Conservation (phyloP, 345 rosid genomes). For the Capsella bursapastoris region DNA sequence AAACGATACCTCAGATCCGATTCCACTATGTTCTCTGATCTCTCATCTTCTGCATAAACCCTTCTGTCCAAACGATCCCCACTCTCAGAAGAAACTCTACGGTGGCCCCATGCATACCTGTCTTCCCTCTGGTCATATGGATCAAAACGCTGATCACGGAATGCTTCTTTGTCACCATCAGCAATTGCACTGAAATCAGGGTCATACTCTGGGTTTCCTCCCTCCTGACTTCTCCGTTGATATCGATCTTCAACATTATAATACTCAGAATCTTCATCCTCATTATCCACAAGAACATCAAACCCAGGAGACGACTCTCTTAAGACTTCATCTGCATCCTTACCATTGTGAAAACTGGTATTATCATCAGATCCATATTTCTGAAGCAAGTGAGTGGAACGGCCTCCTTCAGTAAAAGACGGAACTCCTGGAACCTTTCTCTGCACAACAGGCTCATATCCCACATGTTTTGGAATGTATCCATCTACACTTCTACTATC, state of each 20-base stretch:
- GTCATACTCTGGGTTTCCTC: constrained; percentile 68
- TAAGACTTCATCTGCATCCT: constrained; percentile 68
- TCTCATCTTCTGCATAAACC: constrained; percentile 51
- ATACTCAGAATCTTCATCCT: constrained; percentile 66
- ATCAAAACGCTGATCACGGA: constrained; percentile 54
- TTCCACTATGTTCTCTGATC: constrained; percentile 54
- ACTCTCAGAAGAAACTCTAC: constrained; percentile 60
- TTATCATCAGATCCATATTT: constrained; percentile 57
- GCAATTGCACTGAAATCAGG: constrained; percentile 54
- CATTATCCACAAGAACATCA: constrained; percentile 96
- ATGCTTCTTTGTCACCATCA: constrained; percentile 56
- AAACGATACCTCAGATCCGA: constrained; percentile 77
- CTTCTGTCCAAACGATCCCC: constrained; percentile 59
- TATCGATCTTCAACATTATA: constrained; percentile 75
- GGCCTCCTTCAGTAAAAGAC: constrained; percentile 51
- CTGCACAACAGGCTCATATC: constrained; percentile 54
- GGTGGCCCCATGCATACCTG: constrained; percentile 66
- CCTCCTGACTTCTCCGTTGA: constrained; percentile 62
- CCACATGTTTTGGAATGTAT: constrained; percentile 41
- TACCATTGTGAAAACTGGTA: constrained; percentile 54
- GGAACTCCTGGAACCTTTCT: constrained; percentile 44
- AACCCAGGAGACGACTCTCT: constrained; percentile 91
- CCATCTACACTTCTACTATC: constrained; percentile 47
- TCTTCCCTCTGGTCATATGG: constrained; percentile 56
- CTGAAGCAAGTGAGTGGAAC: constrained; percentile 52